Evolutionary conservation across 805 yeast genomes (phyloP).

Genomic region (Candida namnaoensis): DNA sequence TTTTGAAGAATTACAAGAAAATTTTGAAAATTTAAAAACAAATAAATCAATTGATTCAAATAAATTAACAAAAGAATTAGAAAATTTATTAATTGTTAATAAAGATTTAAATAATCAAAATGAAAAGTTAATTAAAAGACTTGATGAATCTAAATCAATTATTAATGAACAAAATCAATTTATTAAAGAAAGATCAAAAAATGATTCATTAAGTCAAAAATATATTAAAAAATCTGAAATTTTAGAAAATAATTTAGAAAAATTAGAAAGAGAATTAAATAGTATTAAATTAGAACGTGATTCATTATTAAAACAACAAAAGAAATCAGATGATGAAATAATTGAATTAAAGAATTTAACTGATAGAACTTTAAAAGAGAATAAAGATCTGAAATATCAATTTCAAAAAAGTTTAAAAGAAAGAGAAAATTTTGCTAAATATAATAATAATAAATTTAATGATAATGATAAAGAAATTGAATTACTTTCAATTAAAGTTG

Average conservation of each 20-base stretch:
- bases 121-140: conserved; percentile 5
- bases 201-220: conserved; percentile 18
- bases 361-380: conserved; percentile 17
- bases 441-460: conserved; percentile 2
- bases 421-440: background rate
- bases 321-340: conserved; percentile 13
- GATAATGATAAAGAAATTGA: conserved; percentile 12
- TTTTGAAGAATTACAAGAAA: background rate
- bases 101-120: conserved; percentile 2
- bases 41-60: background rate
- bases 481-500: conserved; percentile 21
- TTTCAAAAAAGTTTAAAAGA: background rate
- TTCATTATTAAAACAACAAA: conserved; percentile 11
- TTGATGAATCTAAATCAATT: conserved; percentile 12
- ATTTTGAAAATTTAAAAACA: too few species aligned
- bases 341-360: conserved; percentile 21
- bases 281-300: conserved; percentile 19
- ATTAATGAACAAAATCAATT: conserved; percentile 2
- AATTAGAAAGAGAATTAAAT: conserved; percentile 18
- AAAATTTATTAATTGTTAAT: conserved; percentile 3
- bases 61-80: conserved; percentile 7
- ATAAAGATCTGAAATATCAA: conserved; percentile 3
- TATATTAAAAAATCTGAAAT: conserved; percentile 6
- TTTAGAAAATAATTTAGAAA: conserved; percentile 18
- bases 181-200: conserved; percentile 6